Percentiles rank a stretch among this genome's conserved stretches.
phyloP scores from a whole-genome alignment of 768 basidiomycete species.

The Mycena maculata region DNA sequence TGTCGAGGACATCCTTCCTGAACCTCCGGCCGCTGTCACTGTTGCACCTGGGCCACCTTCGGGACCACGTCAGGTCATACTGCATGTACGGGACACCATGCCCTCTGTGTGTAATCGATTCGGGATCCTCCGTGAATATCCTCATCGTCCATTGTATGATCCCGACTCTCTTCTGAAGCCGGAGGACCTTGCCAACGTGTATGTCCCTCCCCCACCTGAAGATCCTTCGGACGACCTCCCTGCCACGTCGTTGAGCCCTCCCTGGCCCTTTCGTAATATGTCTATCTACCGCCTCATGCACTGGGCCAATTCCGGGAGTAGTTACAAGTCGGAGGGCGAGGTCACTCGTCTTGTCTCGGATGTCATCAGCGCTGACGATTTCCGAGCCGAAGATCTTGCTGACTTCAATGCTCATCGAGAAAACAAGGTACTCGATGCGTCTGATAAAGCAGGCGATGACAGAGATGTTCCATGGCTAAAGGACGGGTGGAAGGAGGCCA shows the following conservation, averaged over 20 bases:
- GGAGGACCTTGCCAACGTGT: slow-evolving; percentile 19
- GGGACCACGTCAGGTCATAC: slow-evolving; percentile 20
- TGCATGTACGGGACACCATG: slow-evolving; percentile 31
- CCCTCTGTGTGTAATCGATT: slow-evolving; percentile 33
- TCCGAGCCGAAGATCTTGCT: slow-evolving; percentile 1
- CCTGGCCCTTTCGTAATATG: slow-evolving; percentile 1
- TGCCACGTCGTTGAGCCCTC: not conserved
- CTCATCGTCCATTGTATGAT: slow-evolving; percentile 25
- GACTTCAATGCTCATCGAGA: slow-evolving; percentile 36
- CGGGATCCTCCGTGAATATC: slow-evolving; percentile 32
- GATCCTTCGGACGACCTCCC: not conserved
- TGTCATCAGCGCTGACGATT: slow-evolving; percentile 4
- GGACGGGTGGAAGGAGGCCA: slow-evolving; percentile 4
- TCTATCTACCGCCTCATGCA: slow-evolving; percentile 13
- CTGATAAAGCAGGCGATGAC: not conserved
- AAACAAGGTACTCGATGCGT: slow-evolving; percentile 8
- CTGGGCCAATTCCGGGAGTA: slow-evolving; percentile 11
- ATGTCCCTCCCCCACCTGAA: not conserved
- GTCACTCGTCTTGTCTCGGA: slow-evolving; percentile 3
- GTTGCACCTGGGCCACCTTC: not conserved
- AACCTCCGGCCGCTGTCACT: slow-evolving; percentile 17
- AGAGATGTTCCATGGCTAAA: not conserved
- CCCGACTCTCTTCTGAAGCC: slow-evolving; percentile 11
- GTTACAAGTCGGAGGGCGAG: slow-evolving; percentile 6
- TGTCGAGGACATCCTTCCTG: slow-evolving; percentile 34